phyloP scores from a whole-genome alignment of 345 rosid species.

The Laguncularia racemosa region DNA sequence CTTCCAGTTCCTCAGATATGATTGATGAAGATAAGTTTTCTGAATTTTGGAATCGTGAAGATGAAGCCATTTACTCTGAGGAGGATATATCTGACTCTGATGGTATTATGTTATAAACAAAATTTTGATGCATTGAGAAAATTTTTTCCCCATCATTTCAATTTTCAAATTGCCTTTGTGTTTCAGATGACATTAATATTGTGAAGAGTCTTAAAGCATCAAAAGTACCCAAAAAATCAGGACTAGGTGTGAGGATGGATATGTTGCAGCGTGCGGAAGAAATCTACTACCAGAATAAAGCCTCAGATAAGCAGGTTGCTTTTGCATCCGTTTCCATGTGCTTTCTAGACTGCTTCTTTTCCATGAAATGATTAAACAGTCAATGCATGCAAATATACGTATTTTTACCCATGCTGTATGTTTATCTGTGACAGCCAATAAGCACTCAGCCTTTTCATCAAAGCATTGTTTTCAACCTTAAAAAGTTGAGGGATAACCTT shows the following conservation, averaged over 20 bases:
- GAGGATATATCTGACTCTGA: slow-evolving; percentile 92
- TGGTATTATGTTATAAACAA: slow-evolving; percentile 21
- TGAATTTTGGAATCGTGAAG: slow-evolving; percentile 89
- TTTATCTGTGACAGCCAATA: no score
- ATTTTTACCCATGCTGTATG: no score
- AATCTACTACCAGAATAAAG: slow-evolving; percentile 40
- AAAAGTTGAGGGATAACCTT: no score
- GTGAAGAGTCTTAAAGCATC: slow-evolving; percentile 34
- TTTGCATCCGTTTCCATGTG: background rate
- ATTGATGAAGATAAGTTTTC: slow-evolving; percentile 41
- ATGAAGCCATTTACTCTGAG: slow-evolving; percentile 69
- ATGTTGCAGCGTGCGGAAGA: slow-evolving; percentile 71
- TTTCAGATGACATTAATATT: slow-evolving; percentile 42
- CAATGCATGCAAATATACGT: no score
- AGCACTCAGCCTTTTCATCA: no score
- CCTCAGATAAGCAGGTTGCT: slow-evolving; percentile 47
- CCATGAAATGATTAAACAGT: no score
- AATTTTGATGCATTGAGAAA: background rate
- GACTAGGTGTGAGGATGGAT: slow-evolving; percentile 52
- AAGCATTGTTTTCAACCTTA: no score
- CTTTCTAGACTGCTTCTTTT: background rate
- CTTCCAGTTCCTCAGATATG: slow-evolving; percentile 42
- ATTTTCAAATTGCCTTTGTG: no score
- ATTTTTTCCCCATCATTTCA: background rate
- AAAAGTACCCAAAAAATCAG: slow-evolving; percentile 39